Conservation (phyloP, 352 stramenopile species). For the Albugo laibachii region DNA sequence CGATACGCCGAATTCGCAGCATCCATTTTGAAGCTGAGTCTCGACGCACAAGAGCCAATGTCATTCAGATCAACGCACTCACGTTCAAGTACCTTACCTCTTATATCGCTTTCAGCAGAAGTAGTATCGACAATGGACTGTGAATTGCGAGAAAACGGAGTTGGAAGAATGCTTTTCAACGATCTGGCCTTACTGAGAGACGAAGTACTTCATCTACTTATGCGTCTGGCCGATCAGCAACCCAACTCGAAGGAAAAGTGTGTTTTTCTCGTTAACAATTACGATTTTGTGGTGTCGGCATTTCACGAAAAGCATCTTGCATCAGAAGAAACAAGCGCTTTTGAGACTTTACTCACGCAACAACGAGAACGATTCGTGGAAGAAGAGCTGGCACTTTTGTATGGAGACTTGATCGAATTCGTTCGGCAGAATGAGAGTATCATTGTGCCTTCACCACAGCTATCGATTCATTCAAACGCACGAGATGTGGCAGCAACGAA, state of each 20-base stretch:
- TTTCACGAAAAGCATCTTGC: conserved; percentile 89
- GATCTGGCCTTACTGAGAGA: conserved; percentile 75
- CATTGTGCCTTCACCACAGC: conserved; percentile 18
- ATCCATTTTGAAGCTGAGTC: conserved; percentile 85
- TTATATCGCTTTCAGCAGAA: conserved; percentile 8
- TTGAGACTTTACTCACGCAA: conserved; percentile 84
- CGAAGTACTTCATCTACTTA: conserved; percentile 59
- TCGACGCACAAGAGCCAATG: conserved; percentile 26
- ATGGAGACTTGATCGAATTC: conserved; percentile 95
- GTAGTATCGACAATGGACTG: conserved; percentile 15
- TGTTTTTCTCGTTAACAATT: conserved; percentile 98
- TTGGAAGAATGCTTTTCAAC: conserved; percentile 87
- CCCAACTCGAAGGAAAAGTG: conserved; percentile 84
- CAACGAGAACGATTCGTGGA: conserved; percentile 96
- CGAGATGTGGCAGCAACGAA: conserved; percentile 3
- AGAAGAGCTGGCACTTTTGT: conserved; percentile 85
- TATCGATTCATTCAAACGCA: conserved; percentile 10
- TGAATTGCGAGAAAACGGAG: conserved; percentile 67
- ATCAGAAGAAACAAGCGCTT: conserved; percentile 87
- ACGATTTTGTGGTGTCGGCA: conserved; percentile 89
- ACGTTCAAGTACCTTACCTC: neutral
- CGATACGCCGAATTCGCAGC: conserved; percentile 95
- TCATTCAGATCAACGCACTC: conserved; percentile 2
- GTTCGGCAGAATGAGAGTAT: conserved; percentile 87
- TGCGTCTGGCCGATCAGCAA: conserved; percentile 83